A percentile compares a stretch with the other conserved stretches of the same genome.
phyloP scores from a whole-genome alignment of 2,329 filamentous ascomycete genomes.

The Cordyceps fumosorosea region DNA sequence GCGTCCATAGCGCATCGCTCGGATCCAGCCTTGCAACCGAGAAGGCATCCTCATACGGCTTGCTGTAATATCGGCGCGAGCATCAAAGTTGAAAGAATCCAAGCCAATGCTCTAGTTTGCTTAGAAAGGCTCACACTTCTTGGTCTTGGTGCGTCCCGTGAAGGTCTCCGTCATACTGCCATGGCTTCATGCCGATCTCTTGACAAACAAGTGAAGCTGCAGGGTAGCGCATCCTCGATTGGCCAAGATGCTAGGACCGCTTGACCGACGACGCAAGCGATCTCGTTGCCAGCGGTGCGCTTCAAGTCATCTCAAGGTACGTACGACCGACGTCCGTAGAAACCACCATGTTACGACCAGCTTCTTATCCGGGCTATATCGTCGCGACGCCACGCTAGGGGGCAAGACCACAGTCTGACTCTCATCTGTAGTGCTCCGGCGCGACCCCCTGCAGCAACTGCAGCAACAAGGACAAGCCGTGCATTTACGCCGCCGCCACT shows the following conservation, averaged over 20 bases:
- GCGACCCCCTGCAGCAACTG: slow-evolving; percentile 25
- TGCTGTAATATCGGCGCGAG: background rate
- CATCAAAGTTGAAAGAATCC: background rate
- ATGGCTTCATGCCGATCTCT: too few relatives aligned
- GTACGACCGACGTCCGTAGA: background rate
- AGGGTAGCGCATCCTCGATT: background rate
- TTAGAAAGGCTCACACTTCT: background rate
- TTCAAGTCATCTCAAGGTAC: slow-evolving; percentile 28
- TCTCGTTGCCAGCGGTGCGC: slow-evolving; percentile 26
- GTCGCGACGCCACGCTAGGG: background rate
- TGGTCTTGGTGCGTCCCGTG: background rate
- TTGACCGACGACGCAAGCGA: slow-evolving; percentile 26
- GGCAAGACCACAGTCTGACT: background rate
- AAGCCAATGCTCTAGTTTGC: too few relatives aligned
- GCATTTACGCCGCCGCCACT: slow-evolving; percentile 16
- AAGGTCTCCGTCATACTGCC: too few relatives aligned
- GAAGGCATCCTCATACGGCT: background rate
- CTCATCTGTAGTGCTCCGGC: slow-evolving; percentile 26
- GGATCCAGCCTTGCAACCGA: background rate
- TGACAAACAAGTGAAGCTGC: background rate
- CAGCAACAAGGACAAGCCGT: slow-evolving; percentile 19
- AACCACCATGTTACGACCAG: background rate
- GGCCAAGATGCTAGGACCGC: slow-evolving; percentile 23
- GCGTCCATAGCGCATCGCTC: background rate
- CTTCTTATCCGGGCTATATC: background rate